Percentiles rank a stretch among this genome's conserved stretches.
phyloP scores from a whole-genome alignment of 169 alveolate genomes.

The Plasmodium vinckei region DNA sequence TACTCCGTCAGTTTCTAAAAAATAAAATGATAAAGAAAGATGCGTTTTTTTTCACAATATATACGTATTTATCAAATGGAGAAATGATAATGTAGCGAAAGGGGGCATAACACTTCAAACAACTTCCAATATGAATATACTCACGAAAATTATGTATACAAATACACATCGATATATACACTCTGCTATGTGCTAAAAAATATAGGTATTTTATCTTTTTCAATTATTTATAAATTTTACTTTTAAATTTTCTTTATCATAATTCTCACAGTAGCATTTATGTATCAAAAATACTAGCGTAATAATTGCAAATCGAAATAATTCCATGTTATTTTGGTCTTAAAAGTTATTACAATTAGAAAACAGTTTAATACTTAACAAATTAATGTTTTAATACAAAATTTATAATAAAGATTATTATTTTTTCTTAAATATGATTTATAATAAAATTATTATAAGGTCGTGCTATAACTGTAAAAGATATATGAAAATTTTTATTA shows the following conservation, averaged over 20 bases:
- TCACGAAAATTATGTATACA: background rate
- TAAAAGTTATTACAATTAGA: background rate
- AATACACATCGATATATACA: background rate
- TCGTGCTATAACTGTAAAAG: too few relatives aligned
- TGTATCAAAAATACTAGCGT: slow-evolving; percentile 8
- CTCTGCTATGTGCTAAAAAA: background rate
- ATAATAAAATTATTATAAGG: too few relatives aligned
- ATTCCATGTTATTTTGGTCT: slow-evolving; percentile 33
- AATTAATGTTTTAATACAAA: too few relatives aligned
- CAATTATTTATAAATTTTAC: slow-evolving; percentile 8
- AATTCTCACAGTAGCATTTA: slow-evolving; percentile 21
- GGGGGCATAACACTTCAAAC: too few relatives aligned
- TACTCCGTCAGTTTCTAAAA: slow-evolving; percentile 90
- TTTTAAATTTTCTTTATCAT: slow-evolving; percentile 75
- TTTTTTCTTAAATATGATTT: too few relatives aligned
- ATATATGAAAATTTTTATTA: too few relatives aligned
- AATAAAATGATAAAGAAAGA: background rate
- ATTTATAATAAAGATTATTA: too few relatives aligned
- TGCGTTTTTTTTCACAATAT: background rate
- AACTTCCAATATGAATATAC: too few relatives aligned
- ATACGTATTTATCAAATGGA: background rate
- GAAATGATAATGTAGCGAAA: too few relatives aligned
- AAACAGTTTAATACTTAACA: too few relatives aligned
- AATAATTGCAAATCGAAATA: slow-evolving; percentile 1
- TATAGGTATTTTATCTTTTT: background rate